Conservation (phyloP, 1,139 yeast genomes). For the Scheffersomyces illinoinensis region DNA sequence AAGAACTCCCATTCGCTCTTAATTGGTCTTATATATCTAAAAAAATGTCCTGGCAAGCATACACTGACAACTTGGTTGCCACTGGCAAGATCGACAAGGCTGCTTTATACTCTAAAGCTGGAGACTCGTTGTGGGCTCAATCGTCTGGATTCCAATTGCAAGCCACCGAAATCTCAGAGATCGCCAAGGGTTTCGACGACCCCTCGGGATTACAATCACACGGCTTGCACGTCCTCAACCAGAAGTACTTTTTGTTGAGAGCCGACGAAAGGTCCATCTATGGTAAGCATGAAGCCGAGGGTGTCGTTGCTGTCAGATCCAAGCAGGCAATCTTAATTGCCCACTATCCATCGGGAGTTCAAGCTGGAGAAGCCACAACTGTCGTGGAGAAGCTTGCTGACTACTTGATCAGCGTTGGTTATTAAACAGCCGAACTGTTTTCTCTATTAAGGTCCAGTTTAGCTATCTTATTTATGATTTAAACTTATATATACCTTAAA, state of each 20-base stretch:
- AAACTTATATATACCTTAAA: background rate
- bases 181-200: constrained; percentile 80
- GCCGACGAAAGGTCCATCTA: constrained; percentile 94
- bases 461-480: background rate
- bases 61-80: constrained; percentile 86
- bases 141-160: constrained; percentile 69
- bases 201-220: constrained; percentile 76
- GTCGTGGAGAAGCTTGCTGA: constrained; percentile 95
- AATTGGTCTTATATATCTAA: background rate
- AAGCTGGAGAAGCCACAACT: constrained; percentile 93
- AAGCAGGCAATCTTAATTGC: constrained; percentile 89
- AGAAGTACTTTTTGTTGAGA: constrained; percentile 82
- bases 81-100: constrained; percentile 91
- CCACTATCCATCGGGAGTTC: constrained; percentile 90
- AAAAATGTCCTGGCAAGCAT: constrained; percentile 62
- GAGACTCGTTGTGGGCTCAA: constrained; percentile 94
- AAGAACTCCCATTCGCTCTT: background rate
- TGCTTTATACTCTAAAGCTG: constrained; percentile 89
- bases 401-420: constrained; percentile 84
- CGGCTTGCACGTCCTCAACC: constrained; percentile 83
- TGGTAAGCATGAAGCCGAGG: constrained; percentile 87
- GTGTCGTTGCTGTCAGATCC: constrained; percentile 88
- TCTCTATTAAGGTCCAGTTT: background rate
- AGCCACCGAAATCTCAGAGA: constrained; percentile 67
- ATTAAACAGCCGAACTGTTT: constrained; percentile 33